Evolutionary conservation across 78 protist species (phyloP).

Genomic region (Dictyostelium capitatum): DNA sequence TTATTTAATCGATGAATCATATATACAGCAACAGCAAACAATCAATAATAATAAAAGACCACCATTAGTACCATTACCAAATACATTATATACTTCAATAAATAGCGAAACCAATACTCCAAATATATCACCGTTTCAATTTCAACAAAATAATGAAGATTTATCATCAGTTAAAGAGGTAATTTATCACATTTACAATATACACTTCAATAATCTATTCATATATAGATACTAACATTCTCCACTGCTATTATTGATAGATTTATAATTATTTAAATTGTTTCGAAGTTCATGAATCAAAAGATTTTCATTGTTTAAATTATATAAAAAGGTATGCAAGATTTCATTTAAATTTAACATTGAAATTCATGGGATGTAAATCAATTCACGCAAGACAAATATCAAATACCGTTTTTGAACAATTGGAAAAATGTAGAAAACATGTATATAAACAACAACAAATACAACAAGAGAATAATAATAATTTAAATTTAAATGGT

Average conservation of each 20-base stretch:
- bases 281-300: constrained; percentile 41
- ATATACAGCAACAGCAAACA: background rate
- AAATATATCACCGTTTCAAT: constrained; percentile 33
- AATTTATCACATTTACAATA: background rate
- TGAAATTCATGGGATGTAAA: constrained; percentile 75
- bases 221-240: too few species aligned
- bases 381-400: constrained; percentile 74
- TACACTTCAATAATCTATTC: too few species aligned
- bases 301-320: constrained; percentile 32
- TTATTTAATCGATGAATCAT: constrained; percentile 45
- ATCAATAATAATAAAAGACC: background rate
- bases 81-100: background rate
- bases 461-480: background rate
- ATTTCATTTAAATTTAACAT: constrained; percentile 68
- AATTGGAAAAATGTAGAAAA: constrained; percentile 59
- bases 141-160: constrained; percentile 28
- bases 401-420: constrained; percentile 59
- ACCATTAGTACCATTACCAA: background rate
- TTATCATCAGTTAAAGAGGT: constrained; percentile 45
- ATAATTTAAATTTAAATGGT: too few species aligned
- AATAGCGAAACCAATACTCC: background rate
- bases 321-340: constrained; percentile 60
- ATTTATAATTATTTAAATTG: constrained; percentile 45
- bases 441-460: constrained; percentile 17
- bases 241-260: too few species aligned